Conservation (phyloP, 2,329 filamentous ascomycete genomes). For the Thermomyces lanuginosus region DNA sequence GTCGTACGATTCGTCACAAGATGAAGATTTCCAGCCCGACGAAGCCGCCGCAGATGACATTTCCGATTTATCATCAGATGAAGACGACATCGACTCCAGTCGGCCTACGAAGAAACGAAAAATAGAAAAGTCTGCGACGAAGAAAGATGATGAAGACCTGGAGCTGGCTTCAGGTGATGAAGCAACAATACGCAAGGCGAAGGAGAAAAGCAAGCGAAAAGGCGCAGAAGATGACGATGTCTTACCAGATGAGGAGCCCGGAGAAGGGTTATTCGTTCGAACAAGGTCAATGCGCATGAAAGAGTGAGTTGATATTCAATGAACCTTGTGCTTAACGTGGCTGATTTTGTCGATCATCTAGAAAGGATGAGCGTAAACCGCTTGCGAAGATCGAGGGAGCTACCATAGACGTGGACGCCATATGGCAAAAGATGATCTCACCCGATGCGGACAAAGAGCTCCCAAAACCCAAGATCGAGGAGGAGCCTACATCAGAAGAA, state of each 20-base stretch:
- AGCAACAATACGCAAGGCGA: constrained; percentile 36
- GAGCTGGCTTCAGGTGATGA: constrained; percentile 42
- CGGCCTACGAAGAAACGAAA: constrained; percentile 24
- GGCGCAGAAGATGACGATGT: constrained; percentile 24
- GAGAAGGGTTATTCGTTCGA: constrained; percentile 35
- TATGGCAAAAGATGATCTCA: constrained; percentile 38
- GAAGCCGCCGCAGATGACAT: constrained; percentile 15
- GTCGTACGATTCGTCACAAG: constrained; percentile 21
- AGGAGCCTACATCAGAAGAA: constrained; percentile 6
- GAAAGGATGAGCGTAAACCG: constrained; percentile 33
- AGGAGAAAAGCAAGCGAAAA: constrained; percentile 23
- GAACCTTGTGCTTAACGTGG: constrained; percentile 3
- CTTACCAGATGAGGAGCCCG: constrained; percentile 27
- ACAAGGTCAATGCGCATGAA: constrained; percentile 37
- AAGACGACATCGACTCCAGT: constrained; percentile 14
- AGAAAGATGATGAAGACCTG: constrained; percentile 13
- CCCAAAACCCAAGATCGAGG: constrained; percentile 6
- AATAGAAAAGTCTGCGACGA: constrained; percentile 15
- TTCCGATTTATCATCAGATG: constrained; percentile 18
- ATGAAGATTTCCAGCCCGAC: constrained; percentile 33
- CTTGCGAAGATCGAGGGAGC: constrained; percentile 33
- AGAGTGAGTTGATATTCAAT: constrained; percentile 20
- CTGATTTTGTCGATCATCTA: constrained; percentile 7
- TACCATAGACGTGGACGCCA: constrained; percentile 38
- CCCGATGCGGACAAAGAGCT: constrained; percentile 11